A percentile compares a stretch with the other conserved stretches of the same genome.
These are phyloP conservation scores for Knoxdaviesia capensis DNA, from an alignment of 2,329 filamentous ascomycete genomes.

Conservation along the genomic window DNA sequence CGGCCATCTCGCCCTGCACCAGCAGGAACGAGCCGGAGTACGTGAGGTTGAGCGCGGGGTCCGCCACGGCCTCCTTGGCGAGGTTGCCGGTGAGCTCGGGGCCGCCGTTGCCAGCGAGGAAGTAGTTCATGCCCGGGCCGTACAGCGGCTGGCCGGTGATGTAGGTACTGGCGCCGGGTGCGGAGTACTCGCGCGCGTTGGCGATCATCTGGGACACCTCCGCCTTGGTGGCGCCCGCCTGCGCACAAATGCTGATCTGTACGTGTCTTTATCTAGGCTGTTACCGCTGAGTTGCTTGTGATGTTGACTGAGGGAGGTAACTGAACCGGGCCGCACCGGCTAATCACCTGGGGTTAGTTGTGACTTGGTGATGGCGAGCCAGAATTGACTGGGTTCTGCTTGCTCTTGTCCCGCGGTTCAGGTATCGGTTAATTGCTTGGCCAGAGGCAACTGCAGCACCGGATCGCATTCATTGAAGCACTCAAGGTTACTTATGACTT, in stretches of 20 bases:
- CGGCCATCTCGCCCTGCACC: slow-evolving; percentile 9
- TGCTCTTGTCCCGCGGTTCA: too few relatives aligned
- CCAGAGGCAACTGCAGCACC: too few relatives aligned
- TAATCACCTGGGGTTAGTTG: too few relatives aligned
- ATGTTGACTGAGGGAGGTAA: too few relatives aligned
- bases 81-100: slow-evolving; percentile 9
- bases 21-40: slow-evolving; percentile 10
- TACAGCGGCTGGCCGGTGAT: slow-evolving; percentile 13
- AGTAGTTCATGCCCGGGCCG: slow-evolving; percentile 7
- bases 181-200: slow-evolving; percentile 11
- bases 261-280: slow-evolving; percentile 3
- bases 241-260: slow-evolving; percentile 12
- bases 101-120: slow-evolving; percentile 8
- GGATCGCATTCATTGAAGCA: too few relatives aligned
- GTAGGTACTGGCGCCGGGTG: slow-evolving; percentile 9
- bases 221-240: slow-evolving; percentile 10
- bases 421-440: too few relatives aligned
- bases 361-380: too few relatives aligned
- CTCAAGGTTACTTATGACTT: too few relatives aligned
- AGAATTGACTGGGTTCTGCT: too few relatives aligned
- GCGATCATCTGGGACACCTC: slow-evolving; percentile 11
- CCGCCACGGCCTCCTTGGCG: slow-evolving; percentile 9
- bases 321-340: too few relatives aligned
- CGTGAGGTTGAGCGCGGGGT: slow-evolving; percentile 7
- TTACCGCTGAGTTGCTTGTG: too few relatives aligned